Conservation (phyloP, 371 early-diverging fungal species). For the Mucor circinelloides region DNA sequence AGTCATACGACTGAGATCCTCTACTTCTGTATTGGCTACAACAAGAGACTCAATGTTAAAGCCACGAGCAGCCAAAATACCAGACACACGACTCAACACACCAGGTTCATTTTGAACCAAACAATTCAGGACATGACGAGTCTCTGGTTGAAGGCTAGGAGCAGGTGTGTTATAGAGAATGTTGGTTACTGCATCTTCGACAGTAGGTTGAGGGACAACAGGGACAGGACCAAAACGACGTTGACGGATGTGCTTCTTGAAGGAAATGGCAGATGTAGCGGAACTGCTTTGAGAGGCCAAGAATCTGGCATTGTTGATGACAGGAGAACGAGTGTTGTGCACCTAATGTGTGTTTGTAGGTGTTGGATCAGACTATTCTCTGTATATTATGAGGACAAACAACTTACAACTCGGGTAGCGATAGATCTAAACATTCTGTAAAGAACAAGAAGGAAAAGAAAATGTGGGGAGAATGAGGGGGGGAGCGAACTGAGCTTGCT, state of each 20-base stretch:
- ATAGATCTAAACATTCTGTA: constrained; percentile 15
- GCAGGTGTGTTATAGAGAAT: constrained; percentile 89
- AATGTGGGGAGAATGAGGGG: background rate
- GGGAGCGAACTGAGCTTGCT: background rate
- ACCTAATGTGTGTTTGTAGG: background rate
- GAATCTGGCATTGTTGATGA: constrained; percentile 4
- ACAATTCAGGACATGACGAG: constrained; percentile 88
- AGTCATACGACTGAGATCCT: constrained; percentile 92
- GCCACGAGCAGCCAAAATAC: constrained; percentile 90
- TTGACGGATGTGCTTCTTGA: constrained; percentile 54
- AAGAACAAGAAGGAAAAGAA: constrained; percentile 4
- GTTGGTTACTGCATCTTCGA: constrained; percentile 86
- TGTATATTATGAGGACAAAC: background rate
- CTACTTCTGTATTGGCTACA: constrained; percentile 92
- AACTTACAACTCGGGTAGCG: constrained; percentile 19
- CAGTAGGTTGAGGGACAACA: constrained; percentile 45
- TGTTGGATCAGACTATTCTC: background rate
- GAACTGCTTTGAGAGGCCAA: constrained; percentile 24
- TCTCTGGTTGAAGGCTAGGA: constrained; percentile 48
- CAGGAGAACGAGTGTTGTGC: constrained; percentile 12
- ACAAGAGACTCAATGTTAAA: constrained; percentile 97
- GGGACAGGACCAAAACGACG: constrained; percentile 49
- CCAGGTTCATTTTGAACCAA: constrained; percentile 96
- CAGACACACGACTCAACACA: constrained; percentile 87
- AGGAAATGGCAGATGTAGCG: constrained; percentile 56